phyloP scores from a whole-genome alignment of 495 filamentous ascomycete genomes.

The Aspergillus bridgeri region DNA sequence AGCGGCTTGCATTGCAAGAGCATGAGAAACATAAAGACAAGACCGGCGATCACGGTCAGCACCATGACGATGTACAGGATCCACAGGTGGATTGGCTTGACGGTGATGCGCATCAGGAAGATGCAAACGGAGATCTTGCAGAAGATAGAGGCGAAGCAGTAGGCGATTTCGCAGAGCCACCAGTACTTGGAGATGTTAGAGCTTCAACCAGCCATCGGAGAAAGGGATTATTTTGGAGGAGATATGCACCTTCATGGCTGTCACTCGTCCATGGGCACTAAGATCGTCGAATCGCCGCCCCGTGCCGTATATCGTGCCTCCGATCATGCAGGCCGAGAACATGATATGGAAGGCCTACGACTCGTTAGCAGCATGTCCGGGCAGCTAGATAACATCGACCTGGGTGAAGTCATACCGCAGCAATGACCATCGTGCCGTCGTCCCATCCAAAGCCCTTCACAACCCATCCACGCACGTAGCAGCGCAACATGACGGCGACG shows the following conservation, averaged over 20 bases:
- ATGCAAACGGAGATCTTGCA: slow-evolving; percentile 46
- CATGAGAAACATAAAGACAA: slow-evolving; percentile 42
- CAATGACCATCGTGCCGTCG: slow-evolving; percentile 39
- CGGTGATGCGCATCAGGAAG: slow-evolving; percentile 46
- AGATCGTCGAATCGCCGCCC: slow-evolving; percentile 29
- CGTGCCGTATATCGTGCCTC: slow-evolving; percentile 36
- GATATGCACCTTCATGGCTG: slow-evolving; percentile 43
- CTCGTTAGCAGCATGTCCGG: background rate
- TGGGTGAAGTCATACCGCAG: slow-evolving; percentile 24
- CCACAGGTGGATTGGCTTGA: slow-evolving; percentile 32
- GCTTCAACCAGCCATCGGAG: too few species aligned
- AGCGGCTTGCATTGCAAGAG: slow-evolving; percentile 44
- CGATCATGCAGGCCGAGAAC: slow-evolving; percentile 41
- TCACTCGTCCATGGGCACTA: slow-evolving; percentile 25
- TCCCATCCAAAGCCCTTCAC: slow-evolving; percentile 45
- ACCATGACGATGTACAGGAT: slow-evolving; percentile 36
- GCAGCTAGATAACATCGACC: too few species aligned
- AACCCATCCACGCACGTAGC: slow-evolving; percentile 39
- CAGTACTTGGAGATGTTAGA: slow-evolving; percentile 26
- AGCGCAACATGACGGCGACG: slow-evolving; percentile 36
- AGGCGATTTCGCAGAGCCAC: slow-evolving; percentile 43
- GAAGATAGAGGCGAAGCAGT: slow-evolving; percentile 38
- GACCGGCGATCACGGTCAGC: slow-evolving; percentile 30
- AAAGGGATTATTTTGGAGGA: too few species aligned
- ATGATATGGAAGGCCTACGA: slow-evolving; percentile 31